Base-by-base conservation (phyloP, 345 rosid species). In the Citrus sp. region DNA sequence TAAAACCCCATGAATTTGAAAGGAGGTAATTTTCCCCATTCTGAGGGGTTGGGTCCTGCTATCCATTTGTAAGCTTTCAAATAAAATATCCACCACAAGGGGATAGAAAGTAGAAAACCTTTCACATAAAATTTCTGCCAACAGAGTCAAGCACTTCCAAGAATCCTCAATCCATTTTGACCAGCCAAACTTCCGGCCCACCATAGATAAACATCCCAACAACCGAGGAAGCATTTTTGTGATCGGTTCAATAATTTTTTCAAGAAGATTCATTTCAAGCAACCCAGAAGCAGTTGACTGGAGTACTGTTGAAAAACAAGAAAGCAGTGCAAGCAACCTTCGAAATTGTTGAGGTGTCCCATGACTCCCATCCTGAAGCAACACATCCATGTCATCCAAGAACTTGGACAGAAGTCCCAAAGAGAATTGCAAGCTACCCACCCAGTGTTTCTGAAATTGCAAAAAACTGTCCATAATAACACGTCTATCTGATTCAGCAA, bases 401-500 rank as follows among this genome's bases (percentile, higher is more conserved):
- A 94, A 92, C 91, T 92, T 93, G 0, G 89, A 89, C 85, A 94
- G 72, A 83, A 94, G 82, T 18, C 94, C 94, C 75, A 90, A 78
- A 35, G 98, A 93, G 80, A 95, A 95, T 83, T 93, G 94, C 84
- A 95, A 87, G 82, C 88, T 85, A 73, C 86, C 87, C 13, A 93
- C 94, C 98, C 98, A 93, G 74, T 93, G 97, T 71, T 92, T 95
- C 89, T 93, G 98, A 86, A 92, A 95, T 76, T 95, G 95, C 94
- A 95, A 87, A 81, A 95, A 90, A 78, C 94, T 89, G 83, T 92
- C 97, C 89, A 92, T 83, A 65, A 95, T 89, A 83, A 92, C 87
- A 69, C 81, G 85, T 78, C 97, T 87, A 72, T 89, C 98, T 22
- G 95, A 78, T 68, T 90, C 97, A 37, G 87, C 82, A 69, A 92